Evolutionary conservation across 2,329 filamentous ascomycete species (phyloP), one percentile per base, ranked within the genome.

Genomic region (Botrytis byssoidea): DNA sequence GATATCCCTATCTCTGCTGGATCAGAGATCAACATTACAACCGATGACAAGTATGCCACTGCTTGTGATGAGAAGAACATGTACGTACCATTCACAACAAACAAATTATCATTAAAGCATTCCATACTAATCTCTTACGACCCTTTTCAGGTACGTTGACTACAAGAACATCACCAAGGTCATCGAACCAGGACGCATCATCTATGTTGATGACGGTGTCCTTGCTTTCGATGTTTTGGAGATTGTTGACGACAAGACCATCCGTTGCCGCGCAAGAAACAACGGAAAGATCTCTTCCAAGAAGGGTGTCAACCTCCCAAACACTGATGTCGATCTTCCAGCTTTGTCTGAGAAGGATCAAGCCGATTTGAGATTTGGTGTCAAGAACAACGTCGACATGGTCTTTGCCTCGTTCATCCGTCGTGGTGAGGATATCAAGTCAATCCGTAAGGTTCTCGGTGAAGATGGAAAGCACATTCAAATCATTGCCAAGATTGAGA

Each of bases 121-220:
- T 22, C 8, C 22, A 44, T 40, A 22, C 60, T 67, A 61, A 72
- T 35, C 64, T 74, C 59, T 74, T 16, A 14, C 35, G 35, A 32
- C 5, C 1, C 37, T 16, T 14, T 32, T 29, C 76, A 95, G 93
- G 91, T 98, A 94, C 82, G 92, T 98, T 81, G 95, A 98, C 88
- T 98, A 99, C 89, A 97, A 97, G 91, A 99, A 99, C 89, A 98
- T 99, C 85, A 98, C 95, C 85, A 97, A 97, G 87, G 96, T 99
- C 80, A 98, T 99, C 82, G 85, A 93, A 83, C 87, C 89, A 74
- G 96, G 95, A 82, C 95, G 96, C 81, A 91, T 92, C 84, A 97
- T 99, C 88, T 99, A 97, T 85, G 96, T 99, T 80, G 96, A 99
- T 82, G 96, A 99, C 82, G 96, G 96, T 85, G 95, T 99, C 78